Evolutionary conservation across 306 rosid species (phyloP).

Genomic region (Macrotyloma uniflorum): DNA sequence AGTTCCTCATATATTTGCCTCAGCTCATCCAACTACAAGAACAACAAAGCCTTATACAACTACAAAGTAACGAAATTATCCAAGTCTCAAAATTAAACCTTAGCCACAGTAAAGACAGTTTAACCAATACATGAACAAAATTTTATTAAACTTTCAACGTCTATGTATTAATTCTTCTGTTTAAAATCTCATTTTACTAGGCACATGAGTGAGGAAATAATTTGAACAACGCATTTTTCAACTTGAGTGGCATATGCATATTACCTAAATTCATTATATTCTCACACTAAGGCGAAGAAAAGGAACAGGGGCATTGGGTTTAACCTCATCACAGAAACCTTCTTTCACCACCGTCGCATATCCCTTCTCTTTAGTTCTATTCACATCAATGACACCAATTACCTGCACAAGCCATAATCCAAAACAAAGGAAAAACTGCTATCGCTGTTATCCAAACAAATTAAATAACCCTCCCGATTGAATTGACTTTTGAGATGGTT

Average conservation of each 20-base stretch:
- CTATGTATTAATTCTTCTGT: constrained; percentile 17
- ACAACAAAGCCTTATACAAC: constrained; percentile 67
- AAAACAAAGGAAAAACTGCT: constrained; percentile 20
- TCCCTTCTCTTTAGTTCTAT: constrained; percentile 87
- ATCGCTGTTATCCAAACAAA: constrained; percentile 1
- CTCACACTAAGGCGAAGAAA: constrained; percentile 38
- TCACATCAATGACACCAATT: constrained; percentile 88
- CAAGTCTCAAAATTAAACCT: constrained; percentile 23
- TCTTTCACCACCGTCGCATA: constrained; percentile 89
- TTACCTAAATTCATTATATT: constrained; percentile 31
- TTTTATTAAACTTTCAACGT: constrained; percentile 12
- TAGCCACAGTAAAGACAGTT: constrained; percentile 27
- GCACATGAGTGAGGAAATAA: constrained; percentile 8
- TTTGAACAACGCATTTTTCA: neutral
- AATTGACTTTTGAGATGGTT: constrained; percentile 6
- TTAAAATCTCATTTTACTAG: constrained; percentile 30
- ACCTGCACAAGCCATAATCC: constrained; percentile 55
- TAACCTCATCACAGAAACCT: constrained; percentile 93
- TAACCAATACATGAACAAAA: constrained; percentile 32
- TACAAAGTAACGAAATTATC: constrained; percentile 43
- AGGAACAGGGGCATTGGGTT: constrained; percentile 39
- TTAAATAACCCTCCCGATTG: neutral
- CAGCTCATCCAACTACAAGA: constrained; percentile 86
- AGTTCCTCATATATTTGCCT: constrained; percentile 94
- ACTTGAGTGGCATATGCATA: neutral